Evolutionary conservation across 2,329 filamentous ascomycete genomes (phyloP).

Genomic region (Colletotrichum sp.): DNA sequence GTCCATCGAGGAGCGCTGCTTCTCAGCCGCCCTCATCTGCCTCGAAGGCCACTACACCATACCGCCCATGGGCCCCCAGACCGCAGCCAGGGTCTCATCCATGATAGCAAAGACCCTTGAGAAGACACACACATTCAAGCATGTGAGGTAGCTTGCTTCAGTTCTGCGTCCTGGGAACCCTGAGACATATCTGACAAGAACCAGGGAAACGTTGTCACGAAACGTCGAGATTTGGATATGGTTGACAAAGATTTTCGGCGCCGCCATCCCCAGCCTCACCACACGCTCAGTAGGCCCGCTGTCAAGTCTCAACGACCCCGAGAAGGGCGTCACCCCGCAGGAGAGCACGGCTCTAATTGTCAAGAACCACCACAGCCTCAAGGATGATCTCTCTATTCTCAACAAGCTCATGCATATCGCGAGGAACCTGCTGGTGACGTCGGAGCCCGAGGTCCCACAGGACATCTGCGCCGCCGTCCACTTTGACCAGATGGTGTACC

Average conservation of each 20-base stretch:
- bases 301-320: slow-evolving; percentile 57
- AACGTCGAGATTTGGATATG: slow-evolving; percentile 72
- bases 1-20: slow-evolving; percentile 69
- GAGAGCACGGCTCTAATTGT: slow-evolving; percentile 69
- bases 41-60: slow-evolving; percentile 67
- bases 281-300: slow-evolving; percentile 63
- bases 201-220: slow-evolving; percentile 62
- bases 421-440: slow-evolving; percentile 67
- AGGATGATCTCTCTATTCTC: slow-evolving; percentile 66
- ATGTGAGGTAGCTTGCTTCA: slow-evolving; percentile 54
- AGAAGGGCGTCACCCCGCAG: slow-evolving; percentile 62
- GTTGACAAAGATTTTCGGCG: slow-evolving; percentile 65
- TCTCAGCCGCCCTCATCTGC: slow-evolving; percentile 64
- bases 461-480: slow-evolving; percentile 69
- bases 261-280: slow-evolving; percentile 65
- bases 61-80: slow-evolving; percentile 62
- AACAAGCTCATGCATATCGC: slow-evolving; percentile 74
- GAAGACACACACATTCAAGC: slow-evolving; percentile 66
- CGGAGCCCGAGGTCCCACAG: slow-evolving; percentile 69
- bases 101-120: slow-evolving; percentile 67
- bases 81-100: slow-evolving; percentile 57
- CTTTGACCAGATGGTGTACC: slow-evolving; percentile 71
- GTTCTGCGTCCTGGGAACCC: not conserved
- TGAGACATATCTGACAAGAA: slow-evolving; percentile 16
- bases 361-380: slow-evolving; percentile 65